A percentile compares a stretch with the other conserved stretches of the same genome.
These are phyloP conservation scores for Colletotrichum graminicola DNA, from an alignment of 2,329 filamentous ascomycete genomes.

Conservation along the genomic window DNA sequence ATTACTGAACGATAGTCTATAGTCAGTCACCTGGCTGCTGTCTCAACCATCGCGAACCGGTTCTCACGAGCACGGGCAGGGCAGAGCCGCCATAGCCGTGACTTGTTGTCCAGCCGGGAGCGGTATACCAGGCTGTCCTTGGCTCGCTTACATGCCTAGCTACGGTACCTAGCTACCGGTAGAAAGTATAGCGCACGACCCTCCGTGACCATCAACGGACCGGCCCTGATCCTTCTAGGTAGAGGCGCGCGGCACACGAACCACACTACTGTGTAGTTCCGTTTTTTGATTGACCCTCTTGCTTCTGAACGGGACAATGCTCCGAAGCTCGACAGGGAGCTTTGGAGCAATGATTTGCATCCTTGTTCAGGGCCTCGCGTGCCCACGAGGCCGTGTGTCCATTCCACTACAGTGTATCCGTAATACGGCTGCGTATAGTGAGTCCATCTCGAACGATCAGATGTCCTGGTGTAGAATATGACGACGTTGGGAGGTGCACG, in stretches of 20 bases:
- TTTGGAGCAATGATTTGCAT: constrained; percentile 3
- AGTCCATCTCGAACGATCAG: not conserved
- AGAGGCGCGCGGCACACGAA: constrained; percentile 6
- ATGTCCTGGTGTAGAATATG: not conserved
- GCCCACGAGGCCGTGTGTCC: not conserved
- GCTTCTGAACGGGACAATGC: constrained; percentile 14
- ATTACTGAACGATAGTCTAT: not conserved
- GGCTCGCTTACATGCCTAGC: not conserved
- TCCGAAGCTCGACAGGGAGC: constrained; percentile 19
- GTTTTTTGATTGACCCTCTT: constrained; percentile 8
- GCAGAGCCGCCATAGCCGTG: not conserved
- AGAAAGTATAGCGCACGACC: not conserved
- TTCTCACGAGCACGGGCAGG: not conserved
- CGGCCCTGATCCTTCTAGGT: constrained; percentile 25
- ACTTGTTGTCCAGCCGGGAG: not conserved
- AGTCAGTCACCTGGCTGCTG: not conserved
- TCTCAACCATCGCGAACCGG: not conserved
- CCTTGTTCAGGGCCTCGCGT: not conserved
- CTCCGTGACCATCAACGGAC: constrained; percentile 23
- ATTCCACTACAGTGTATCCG: not conserved
- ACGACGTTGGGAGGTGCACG: constrained; percentile 8
- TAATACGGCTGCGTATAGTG: not conserved
- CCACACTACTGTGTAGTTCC: constrained; percentile 2
- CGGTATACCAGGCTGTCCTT: constrained; percentile 15
- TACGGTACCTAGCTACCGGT: not conserved